Percentiles rank a stretch among this genome's conserved stretches.
Conservation (phyloP, 2,329 filamentous ascomycete species). For the Pseudogymnoascus sp. region DNA sequence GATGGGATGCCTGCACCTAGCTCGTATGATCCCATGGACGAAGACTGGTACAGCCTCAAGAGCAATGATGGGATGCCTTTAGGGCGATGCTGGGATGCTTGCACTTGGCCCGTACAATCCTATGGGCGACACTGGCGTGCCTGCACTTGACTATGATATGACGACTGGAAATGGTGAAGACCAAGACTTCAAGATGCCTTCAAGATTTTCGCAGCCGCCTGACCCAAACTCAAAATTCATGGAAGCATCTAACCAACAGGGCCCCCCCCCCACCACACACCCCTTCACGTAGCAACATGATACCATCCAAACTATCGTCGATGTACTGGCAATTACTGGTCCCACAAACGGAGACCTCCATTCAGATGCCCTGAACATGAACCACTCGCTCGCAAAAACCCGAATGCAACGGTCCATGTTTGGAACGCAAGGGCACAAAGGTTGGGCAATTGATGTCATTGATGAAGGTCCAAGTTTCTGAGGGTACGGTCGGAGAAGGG, state of each 20-base stretch:
- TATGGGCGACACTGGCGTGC: not conserved
- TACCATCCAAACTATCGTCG: not conserved
- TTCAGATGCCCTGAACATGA: not conserved
- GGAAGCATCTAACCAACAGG: not conserved
- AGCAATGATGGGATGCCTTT: not conserved
- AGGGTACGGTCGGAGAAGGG: not conserved
- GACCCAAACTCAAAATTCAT: not conserved
- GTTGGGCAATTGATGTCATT: not conserved
- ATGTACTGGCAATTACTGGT: not conserved
- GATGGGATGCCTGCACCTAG: not conserved
- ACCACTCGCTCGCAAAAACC: not conserved
- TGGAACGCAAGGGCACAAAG: not conserved
- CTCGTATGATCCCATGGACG: not conserved
- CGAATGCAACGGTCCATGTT: not conserved
- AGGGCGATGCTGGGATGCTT: not conserved
- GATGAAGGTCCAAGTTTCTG: not conserved
- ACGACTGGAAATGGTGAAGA: not conserved
- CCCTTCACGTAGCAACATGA: too few relatives aligned
- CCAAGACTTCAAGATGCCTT: not conserved
- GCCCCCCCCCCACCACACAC: not conserved
- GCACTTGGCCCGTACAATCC: not conserved
- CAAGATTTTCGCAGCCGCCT: not conserved
- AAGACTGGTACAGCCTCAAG: not conserved
- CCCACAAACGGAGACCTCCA: not conserved
- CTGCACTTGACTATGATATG: not conserved